Conservation (phyloP, 345 rosid genomes). For the Erysimum cheiranthoides region DNA sequence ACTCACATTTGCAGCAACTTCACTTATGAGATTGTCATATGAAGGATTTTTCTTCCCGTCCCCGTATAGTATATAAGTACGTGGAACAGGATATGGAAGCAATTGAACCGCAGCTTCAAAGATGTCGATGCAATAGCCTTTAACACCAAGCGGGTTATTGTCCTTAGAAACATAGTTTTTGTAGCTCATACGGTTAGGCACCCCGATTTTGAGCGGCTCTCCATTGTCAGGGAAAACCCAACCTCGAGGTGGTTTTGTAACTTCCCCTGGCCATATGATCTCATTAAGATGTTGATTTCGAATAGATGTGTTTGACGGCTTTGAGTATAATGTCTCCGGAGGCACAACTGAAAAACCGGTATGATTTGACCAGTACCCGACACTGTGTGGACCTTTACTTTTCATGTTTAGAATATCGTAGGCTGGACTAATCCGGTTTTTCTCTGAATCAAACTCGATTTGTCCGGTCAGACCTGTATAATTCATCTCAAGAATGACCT, state of each 20-base stretch:
- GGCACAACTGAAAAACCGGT: conserved; percentile 69
- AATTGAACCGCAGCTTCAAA: conserved; percentile 87
- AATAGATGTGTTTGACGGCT: conserved; percentile 57
- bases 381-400: conserved; percentile 62
- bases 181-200: conserved; percentile 78
- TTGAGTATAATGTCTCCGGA: conserved; percentile 66
- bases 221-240: conserved; percentile 96
- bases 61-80: conserved; percentile 62
- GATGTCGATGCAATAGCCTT: conserved; percentile 87
- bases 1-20: conserved; percentile 77
- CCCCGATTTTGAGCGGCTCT: conserved; percentile 70
- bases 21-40: conserved; percentile 61
- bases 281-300: conserved; percentile 59
- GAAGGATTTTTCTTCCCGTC: conserved; percentile 68
- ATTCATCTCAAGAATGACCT: conserved; percentile 58
- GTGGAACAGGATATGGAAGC: conserved; percentile 89
- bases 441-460: conserved; percentile 63
- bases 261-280: conserved; percentile 89
- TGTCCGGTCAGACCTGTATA: conserved; percentile 79
- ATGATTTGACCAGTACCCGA: conserved; percentile 93
- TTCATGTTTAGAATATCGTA: conserved; percentile 76
- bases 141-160: conserved; percentile 67
- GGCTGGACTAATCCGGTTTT: conserved; percentile 69
- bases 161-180: conserved; percentile 64
- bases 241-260: conserved; percentile 63